A percentile compares a stretch with the other conserved stretches of the same genome.
phyloP scores from a whole-genome alignment of 768 basidiomycete species.

The Neoboletus magnificus region DNA sequence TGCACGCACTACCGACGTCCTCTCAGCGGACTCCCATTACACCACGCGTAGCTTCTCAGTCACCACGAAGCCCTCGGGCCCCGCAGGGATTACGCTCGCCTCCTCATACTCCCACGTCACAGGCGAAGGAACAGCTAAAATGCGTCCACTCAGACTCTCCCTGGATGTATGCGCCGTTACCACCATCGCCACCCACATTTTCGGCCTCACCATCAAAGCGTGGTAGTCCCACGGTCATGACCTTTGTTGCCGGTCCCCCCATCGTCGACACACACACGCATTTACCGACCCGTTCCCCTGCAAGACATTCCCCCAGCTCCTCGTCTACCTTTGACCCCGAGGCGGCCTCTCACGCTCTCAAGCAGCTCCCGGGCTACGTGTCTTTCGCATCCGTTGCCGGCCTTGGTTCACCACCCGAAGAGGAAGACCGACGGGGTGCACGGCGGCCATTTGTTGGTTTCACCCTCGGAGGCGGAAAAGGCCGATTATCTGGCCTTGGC shows the following conservation, averaged over 20 bases:
- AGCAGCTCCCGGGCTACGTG: conserved; percentile 59
- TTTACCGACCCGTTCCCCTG: conserved; percentile 7
- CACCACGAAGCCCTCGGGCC: conserved; percentile 19
- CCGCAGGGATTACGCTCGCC: conserved; percentile 13
- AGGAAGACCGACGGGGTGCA: conserved; percentile 34
- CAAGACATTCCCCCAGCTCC: conserved; percentile 10
- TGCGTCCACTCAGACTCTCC: conserved; percentile 21
- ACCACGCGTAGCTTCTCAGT: conserved; percentile 6
- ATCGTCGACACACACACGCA: conserved; percentile 10
- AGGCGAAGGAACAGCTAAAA: conserved; percentile 11
- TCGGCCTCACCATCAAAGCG: conserved; percentile 30
- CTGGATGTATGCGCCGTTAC: conserved; percentile 28
- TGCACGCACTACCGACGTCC: conserved; percentile 1
- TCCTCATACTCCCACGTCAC: conserved; percentile 20
- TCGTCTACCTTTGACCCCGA: conserved; percentile 58
- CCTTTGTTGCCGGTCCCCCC: conserved; percentile 21
- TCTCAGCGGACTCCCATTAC: conserved; percentile 5
- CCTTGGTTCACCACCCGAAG: conserved; percentile 56
- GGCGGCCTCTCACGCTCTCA: conserved; percentile 55
- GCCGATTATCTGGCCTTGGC: conserved; percentile 23
- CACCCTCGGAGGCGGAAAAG: conserved; percentile 13
- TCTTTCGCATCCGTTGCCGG: conserved; percentile 68
- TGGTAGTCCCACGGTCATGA: conserved; percentile 20
- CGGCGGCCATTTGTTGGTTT: conserved; percentile 18
- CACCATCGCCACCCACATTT: conserved; percentile 28